Conservation (phyloP, 768 basidiomycete species). For the Leccinum boreale region DNA sequence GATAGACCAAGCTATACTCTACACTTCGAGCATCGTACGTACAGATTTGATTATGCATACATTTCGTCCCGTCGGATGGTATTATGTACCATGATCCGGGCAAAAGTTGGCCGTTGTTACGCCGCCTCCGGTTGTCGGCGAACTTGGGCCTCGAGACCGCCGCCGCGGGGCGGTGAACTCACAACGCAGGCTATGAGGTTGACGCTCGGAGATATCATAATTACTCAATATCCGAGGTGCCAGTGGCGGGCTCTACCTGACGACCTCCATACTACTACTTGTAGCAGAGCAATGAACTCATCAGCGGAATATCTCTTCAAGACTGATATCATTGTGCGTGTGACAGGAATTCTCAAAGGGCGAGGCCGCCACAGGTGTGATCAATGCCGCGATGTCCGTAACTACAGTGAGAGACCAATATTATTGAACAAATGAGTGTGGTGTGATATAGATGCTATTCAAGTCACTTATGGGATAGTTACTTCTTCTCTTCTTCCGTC, state of each 20-base stretch:
- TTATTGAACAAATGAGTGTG: slow-evolving; percentile 7
- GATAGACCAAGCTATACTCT: background rate
- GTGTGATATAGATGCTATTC: background rate
- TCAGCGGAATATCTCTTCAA: background rate
- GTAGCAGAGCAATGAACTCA: background rate
- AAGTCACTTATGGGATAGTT: background rate
- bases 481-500: slow-evolving; percentile 15
- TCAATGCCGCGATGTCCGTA: background rate
- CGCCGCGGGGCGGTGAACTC: background rate
- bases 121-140: background rate
- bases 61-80: background rate
- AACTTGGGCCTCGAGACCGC: background rate
- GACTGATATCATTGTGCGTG: background rate
- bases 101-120: background rate
- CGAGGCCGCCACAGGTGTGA: background rate
- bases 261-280: background rate
- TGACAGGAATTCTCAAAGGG: background rate
- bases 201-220: background rate
- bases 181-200: background rate
- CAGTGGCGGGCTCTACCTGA: background rate
- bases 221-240: background rate
- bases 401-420: background rate
- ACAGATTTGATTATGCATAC: background rate
- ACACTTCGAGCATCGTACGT: background rate
- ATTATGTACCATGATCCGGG: too few species aligned